A percentile compares a stretch with the other conserved stretches of the same genome.
These are phyloP conservation scores for Phlyctochytrium bullatum DNA, from an alignment of 192 early-diverging fungal species.

Conservation along the genomic window DNA sequence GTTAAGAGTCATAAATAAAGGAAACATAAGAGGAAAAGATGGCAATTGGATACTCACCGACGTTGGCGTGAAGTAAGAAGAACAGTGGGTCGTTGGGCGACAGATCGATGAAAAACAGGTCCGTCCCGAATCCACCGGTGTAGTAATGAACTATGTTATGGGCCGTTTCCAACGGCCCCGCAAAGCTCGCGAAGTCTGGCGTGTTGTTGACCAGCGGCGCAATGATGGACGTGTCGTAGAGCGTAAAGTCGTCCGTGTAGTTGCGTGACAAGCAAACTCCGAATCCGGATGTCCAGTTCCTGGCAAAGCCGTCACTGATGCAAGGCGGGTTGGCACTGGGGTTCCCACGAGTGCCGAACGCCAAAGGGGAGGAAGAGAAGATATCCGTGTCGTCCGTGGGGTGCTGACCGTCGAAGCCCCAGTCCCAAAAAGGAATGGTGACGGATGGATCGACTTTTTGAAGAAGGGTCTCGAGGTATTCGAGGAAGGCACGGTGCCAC, in stretches of 20 bases:
- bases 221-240: constrained; percentile 16
- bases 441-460: constrained; percentile 20
- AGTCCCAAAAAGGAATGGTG: constrained; percentile 51
- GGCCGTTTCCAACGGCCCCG: constrained; percentile 21
- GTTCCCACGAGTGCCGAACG: constrained; percentile 26
- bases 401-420: constrained; percentile 32
- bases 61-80: constrained; percentile 43
- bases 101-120: constrained; percentile 29
- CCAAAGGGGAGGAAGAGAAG: constrained; percentile 6
- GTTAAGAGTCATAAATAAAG: background rate
- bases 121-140: constrained; percentile 22
- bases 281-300: constrained; percentile 13
- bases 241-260: constrained; percentile 16
- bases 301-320: constrained; percentile 22
- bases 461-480: constrained; percentile 20
- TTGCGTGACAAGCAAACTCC: constrained; percentile 19
- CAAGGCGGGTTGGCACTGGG: constrained; percentile 13
- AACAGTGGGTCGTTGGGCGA: constrained; percentile 42
- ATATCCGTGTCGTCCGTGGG: constrained; percentile 17
- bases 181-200: constrained; percentile 11
- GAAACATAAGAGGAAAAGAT: background rate
- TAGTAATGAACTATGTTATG: constrained; percentile 28
- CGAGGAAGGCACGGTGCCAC: constrained; percentile 35
- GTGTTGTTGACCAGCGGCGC: constrained; percentile 8
- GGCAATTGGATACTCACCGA: constrained; percentile 25